Base-by-base conservation (phyloP, 2,329 filamentous ascomycete species). In the Chrysoporthe austroafricana region DNA sequence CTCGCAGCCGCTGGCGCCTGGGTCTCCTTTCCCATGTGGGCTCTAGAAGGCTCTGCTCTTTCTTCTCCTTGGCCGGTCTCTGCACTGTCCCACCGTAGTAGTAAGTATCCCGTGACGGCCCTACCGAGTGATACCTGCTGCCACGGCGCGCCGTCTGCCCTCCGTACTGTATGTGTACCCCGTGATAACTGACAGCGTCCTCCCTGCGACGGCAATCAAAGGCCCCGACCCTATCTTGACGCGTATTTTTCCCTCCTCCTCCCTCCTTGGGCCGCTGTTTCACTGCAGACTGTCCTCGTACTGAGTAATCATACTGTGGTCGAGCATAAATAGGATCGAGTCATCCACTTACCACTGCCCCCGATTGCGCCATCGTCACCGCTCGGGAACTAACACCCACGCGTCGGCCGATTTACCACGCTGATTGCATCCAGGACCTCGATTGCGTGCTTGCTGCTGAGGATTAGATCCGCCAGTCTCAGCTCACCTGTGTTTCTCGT, bases 371-470 rank as follows among this genome's bases (percentile, higher is more conserved):
- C 59, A 70, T 70, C 26, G 46, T 34, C 44, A 56, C 32, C 42
- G 21, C 56, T 60, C 54, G 56, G 42, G 60, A 63, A 32, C 60
- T 63, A 42, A 67, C 44, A 63, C 64, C 48, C 64, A 62, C 57
- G 57, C 36, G 36, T 56, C 64, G 48, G 58, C 62, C 67, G 39
- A 60, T 63, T 63, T 13, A 34, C 36, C 26, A 50, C 59, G 59
- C 56, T 69, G 67, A 69, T 61, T 66, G 11, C 48, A 69, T 67
- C 56, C 62, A 67, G 65, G 65, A 62, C 43, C 32, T n/a, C n/a
- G 32, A 69, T 69, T 67, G 68, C 68, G 68, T 69, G 68, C 58
- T 69, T 43, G 42, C 54, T 34, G 48, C 52, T 63, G 48, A 67
- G 54, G 43, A 46, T 36, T 64, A 48, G 64, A 69, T 69, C 67